Base-by-base conservation (phyloP, 495 filamentous ascomycete genomes). In the Viridothelium virens region DNA sequence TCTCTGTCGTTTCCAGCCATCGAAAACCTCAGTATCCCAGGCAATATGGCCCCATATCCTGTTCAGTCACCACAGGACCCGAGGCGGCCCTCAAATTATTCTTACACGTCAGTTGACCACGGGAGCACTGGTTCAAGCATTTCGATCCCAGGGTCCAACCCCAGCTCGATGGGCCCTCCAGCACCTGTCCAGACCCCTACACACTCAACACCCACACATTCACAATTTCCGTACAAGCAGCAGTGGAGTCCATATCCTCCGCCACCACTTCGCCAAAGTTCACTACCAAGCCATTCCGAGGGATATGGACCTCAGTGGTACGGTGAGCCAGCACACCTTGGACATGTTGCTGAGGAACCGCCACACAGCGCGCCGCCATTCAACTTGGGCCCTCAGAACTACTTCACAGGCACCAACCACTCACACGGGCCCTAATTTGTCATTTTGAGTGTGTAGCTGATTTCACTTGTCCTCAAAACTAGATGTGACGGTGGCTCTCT, bases 201-300 rank as follows among this genome's bases (percentile, higher is more conserved):
- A 59, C 53, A 59, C 14, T 59, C 53, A 34, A 59, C 53, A 10
- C 53, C 53, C 5, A 59, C 53, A 34, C 53, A 59, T 36, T 31
- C 11, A 59, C 53, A 59, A 14, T 59, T 59, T 31, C 53, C 53
- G 18, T 59, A 59, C 18, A 59, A 59, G 53, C 53, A 59, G 53
- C 53, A 59, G 18, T 59, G 53, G 53, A 59, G 53, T 36, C 53
- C 53, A 3, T 59, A 59, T 36, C 53, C 53, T 34, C 53, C 53
- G 33, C 53, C 33, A 31, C 25, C 33, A 31, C 25, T 59, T 36
- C 53, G 53, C 36, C 53, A 59, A 10, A 18, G 53, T 36, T 59
- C 53, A 9, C 25, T 59, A 9, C 53, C 53, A 6, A 59, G 53
- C 53, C 53, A 59, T 59, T 31, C 53, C 10, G 53, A 59, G 18